Conservation (phyloP, 805 yeast species). For the Wickerhamomyces hampshirensis region DNA sequence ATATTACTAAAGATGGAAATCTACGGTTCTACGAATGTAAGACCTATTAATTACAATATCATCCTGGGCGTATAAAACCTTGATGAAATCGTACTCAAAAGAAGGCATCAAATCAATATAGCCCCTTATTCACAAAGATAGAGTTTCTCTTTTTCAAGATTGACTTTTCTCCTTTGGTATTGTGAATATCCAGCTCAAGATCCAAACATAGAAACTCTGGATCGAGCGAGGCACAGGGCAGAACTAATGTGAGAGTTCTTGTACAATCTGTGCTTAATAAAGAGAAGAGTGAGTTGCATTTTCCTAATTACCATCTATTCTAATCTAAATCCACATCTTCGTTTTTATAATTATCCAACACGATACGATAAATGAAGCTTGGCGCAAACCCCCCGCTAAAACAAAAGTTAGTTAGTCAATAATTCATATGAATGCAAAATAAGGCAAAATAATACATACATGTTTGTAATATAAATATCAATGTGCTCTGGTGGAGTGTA, state of each 20-base stretch:
- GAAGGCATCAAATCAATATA: constrained; percentile 36
- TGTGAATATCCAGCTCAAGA: constrained; percentile 60
- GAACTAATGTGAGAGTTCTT: neutral
- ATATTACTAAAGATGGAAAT: too few species aligned
- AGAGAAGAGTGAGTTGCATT: neutral
- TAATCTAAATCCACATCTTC: constrained; percentile 67
- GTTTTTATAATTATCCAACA: constrained; percentile 86
- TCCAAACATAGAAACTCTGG: constrained; percentile 24
- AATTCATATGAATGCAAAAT: too few species aligned
- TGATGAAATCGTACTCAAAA: constrained; percentile 58
- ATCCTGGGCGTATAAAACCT: constrained; percentile 23
- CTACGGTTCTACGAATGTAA: constrained; percentile 15
- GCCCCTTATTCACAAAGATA: constrained; percentile 36
- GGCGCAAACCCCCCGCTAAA: constrained; percentile 86
- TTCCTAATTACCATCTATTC: neutral
- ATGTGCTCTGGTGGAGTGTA: constrained; percentile 92
- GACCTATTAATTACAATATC: constrained; percentile 25
- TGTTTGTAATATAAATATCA: constrained; percentile 89
- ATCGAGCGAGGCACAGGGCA: constrained; percentile 69
- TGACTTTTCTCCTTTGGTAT: neutral
- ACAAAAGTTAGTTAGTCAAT: constrained; percentile 16
- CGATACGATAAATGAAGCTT: constrained; percentile 90
- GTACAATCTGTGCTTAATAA: neutral
- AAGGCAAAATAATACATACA: constrained; percentile 31
- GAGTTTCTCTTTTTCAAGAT: neutral